These are phyloP conservation scores for Boehmeria nivea DNA, from an alignment of 306 rosid genomes.

Conservation along the genomic window DNA sequence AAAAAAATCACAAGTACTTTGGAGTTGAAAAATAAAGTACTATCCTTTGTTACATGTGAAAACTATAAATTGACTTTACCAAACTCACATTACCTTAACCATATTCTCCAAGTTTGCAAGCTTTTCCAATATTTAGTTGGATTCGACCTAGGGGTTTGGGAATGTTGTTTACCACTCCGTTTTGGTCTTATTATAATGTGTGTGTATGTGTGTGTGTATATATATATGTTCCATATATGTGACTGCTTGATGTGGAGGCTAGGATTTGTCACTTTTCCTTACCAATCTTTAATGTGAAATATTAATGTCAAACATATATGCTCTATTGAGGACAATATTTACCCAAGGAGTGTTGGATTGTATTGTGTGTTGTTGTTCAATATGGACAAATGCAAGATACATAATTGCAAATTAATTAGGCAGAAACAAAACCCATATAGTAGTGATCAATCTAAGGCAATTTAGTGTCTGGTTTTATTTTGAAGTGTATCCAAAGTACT, in stretches of 20 bases:
- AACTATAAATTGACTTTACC: slow-evolving; percentile 5
- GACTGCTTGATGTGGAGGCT: slow-evolving; percentile 7
- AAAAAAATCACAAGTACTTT: not conserved
- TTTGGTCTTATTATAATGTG: slow-evolving; percentile 27
- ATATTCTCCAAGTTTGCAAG: not conserved
- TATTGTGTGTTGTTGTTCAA: no score
- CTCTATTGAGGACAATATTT: not conserved
- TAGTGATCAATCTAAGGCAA: no score
- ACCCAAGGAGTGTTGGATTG: not conserved
- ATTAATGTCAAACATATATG: not conserved
- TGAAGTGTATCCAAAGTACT: no score
- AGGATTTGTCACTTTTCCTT: slow-evolving; percentile 36
- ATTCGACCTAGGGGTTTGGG: slow-evolving; percentile 29
- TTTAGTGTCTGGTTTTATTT: no score
- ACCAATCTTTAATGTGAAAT: slow-evolving; percentile 29
- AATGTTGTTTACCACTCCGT: slow-evolving; percentile 30
- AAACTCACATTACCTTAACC: slow-evolving; percentile 12
- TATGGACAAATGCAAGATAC: no score
- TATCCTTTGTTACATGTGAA: slow-evolving; percentile 3
- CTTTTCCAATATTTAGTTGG: slow-evolving; percentile 20
- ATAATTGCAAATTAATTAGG: no score
- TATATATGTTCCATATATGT: not conserved
- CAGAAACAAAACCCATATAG: no score
- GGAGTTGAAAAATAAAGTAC: slow-evolving; percentile 14
- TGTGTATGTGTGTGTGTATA: not conserved